Conservation (phyloP, 2,329 filamentous ascomycete genomes). For the Penicillium glabrum region DNA sequence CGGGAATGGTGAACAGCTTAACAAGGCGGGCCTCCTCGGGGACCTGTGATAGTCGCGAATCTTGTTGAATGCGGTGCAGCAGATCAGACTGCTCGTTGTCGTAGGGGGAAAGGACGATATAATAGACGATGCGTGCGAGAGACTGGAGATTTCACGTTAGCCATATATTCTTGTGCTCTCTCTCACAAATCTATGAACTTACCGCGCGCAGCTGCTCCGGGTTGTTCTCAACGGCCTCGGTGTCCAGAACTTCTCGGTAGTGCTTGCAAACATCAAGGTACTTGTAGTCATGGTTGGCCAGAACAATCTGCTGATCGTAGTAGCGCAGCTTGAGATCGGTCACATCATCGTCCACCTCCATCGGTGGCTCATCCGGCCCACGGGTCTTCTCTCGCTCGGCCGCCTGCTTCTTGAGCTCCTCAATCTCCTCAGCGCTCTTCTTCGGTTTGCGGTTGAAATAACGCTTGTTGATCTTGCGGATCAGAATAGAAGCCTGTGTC, state of each 20-base stretch:
- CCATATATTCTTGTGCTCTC: not conserved
- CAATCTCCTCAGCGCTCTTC: slow-evolving; percentile 84
- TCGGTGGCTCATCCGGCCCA: slow-evolving; percentile 72
- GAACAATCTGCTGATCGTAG: slow-evolving; percentile 94
- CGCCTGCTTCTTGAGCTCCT: slow-evolving; percentile 84
- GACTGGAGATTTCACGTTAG: slow-evolving; percentile 55
- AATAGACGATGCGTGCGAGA: slow-evolving; percentile 94
- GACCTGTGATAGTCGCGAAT: slow-evolving; percentile 76
- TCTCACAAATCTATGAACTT: slow-evolving; percentile 38
- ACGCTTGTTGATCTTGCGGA: slow-evolving; percentile 93
- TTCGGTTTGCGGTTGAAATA: slow-evolving; percentile 89
- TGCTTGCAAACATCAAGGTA: slow-evolving; percentile 98
- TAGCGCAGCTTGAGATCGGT: slow-evolving; percentile 94
- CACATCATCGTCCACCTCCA: slow-evolving; percentile 81
- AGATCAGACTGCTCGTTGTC: slow-evolving; percentile 99
- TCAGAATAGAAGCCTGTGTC: slow-evolving; percentile 91
- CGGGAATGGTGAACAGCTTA: slow-evolving; percentile 90
- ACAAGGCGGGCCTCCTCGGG: slow-evolving; percentile 80
- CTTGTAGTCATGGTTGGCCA: slow-evolving; percentile 96
- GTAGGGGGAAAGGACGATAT: slow-evolving; percentile 91
- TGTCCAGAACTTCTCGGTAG: slow-evolving; percentile 95
- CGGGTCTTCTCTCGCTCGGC: slow-evolving; percentile 74
- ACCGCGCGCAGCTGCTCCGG: slow-evolving; percentile 81
- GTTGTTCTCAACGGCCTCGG: slow-evolving; percentile 90
- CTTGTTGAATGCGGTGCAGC: slow-evolving; percentile 85